Base-by-base conservation (phyloP, 805 yeast species). In the Hanseniaspora lachancei region DNA sequence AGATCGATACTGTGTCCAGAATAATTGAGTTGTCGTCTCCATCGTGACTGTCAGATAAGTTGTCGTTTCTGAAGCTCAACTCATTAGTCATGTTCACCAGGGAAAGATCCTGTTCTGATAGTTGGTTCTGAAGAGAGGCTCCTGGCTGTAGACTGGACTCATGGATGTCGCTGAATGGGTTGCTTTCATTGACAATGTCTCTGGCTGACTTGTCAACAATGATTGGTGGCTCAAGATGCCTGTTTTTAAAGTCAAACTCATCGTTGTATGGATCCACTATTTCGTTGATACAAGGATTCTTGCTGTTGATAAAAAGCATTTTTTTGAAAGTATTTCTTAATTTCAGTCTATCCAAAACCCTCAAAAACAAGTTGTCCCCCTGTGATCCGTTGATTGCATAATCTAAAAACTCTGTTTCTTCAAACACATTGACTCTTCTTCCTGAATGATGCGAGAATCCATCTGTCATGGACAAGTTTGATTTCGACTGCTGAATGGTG, bases 221-320 rank as follows among this genome's bases (percentile, higher is more conserved):
- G 15, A 49, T 32, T 6, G 58, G 58, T 2, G 57, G 50, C 16
- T 35, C 39, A 1, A 46, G 20, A 32, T 54, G 57, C 15, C 58
- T 50, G n/a, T 41, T 47, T 36, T 41, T 56, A 29, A 56, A 56
- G 42, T 56, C 58, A 47, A 56, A 56, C 40, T 56, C 58, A 32
- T 56, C 58, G 21, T 51, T 56, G 23, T 47, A 56, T 23, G 58
- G 58, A 21, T 56, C 54, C 20, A 39, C 35, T 8, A 39, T 40
- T 23, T 46, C 43, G 13, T 29, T 39, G 8, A 46, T 32, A 16
- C 27, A 12, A 15, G 18, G 15, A 5, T 21, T 13, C 10, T 20
- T 38, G 32, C 24, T 29, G 9, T 20, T 24, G 8, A 21, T 20
- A 24, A 47, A 47, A 6, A 34, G 24, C 48, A 34, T 32, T 21